A percentile compares a stretch with the other conserved stretches of the same genome.
phyloP scores from a whole-genome alignment of 495 filamentous ascomycete genomes.

The Astrothelium subdiscretum region DNA sequence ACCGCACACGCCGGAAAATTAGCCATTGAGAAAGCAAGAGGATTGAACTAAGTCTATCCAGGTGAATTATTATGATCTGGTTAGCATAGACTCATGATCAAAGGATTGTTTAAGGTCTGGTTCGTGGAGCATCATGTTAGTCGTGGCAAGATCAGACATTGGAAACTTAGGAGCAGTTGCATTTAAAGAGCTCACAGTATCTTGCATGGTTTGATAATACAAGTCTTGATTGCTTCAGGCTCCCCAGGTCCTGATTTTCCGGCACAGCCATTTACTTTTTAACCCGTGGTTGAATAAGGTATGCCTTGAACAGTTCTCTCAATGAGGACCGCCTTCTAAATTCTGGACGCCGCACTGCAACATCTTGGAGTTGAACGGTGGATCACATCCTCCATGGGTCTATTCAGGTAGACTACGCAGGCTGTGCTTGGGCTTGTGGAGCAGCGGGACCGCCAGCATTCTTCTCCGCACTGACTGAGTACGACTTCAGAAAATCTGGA shows the following conservation, averaged over 20 bases:
- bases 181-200: not conserved
- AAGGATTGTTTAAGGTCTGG: too few relatives aligned
- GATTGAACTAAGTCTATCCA: not conserved
- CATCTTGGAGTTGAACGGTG: too few relatives aligned
- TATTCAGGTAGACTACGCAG: not conserved
- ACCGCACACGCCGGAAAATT: not conserved
- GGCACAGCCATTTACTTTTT: not conserved
- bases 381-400: too few relatives aligned
- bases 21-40: not conserved
- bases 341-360: too few relatives aligned
- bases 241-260: not conserved
- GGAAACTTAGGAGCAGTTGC: not conserved
- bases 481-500: conserved; percentile 64
- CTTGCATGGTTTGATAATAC: not conserved
- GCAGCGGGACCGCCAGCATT: conserved; percentile 7
- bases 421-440: conserved; percentile 3
- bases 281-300: too few relatives aligned
- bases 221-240: not conserved
- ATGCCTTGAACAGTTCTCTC: too few relatives aligned
- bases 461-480: conserved; percentile 35
- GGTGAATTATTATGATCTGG: not conserved
- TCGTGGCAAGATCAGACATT: too few relatives aligned
- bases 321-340: too few relatives aligned
- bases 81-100: not conserved
- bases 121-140: too few relatives aligned